phyloP scores from a whole-genome alignment of 345 rosid genomes.

The Hirschfeldia incana region DNA sequence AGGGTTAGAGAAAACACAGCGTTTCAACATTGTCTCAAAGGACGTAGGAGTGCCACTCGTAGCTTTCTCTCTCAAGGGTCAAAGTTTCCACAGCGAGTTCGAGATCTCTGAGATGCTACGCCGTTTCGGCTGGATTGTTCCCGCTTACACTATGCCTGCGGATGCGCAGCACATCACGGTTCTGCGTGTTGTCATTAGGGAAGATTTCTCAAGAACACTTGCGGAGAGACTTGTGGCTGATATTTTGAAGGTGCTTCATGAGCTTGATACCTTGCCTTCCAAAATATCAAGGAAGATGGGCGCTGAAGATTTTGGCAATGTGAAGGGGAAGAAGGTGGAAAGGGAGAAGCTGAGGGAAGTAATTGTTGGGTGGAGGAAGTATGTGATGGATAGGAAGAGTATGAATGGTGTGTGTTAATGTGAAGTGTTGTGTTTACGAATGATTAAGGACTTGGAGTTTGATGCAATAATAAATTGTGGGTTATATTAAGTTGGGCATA shows the following conservation, averaged over 20 bases:
- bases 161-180: background rate
- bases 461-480: constrained; percentile 3
- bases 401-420: constrained; percentile 45
- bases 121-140: constrained; percentile 91
- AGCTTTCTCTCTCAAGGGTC: constrained; percentile 84
- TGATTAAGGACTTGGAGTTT: constrained; percentile 3
- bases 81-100: constrained; percentile 63
- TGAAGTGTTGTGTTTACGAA: background rate
- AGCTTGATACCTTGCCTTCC: background rate
- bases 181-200: constrained; percentile 34
- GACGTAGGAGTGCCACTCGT: background rate
- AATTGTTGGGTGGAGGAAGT: constrained; percentile 55
- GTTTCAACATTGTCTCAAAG: background rate
- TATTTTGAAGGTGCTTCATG: background rate
- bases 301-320: constrained; percentile 5
- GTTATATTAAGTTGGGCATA: background rate
- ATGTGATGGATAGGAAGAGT: constrained; percentile 49
- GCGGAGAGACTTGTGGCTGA: background rate
- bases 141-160: background rate
- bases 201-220: background rate
- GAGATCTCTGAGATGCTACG: constrained; percentile 78
- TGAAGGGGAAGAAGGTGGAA: constrained; percentile 44
- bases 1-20: background rate
- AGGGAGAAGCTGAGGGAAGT: constrained; percentile 51
- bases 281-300: constrained; percentile 29